Base-by-base conservation (phyloP, 495 filamentous ascomycete genomes). In the Evernia prunastri region DNA sequence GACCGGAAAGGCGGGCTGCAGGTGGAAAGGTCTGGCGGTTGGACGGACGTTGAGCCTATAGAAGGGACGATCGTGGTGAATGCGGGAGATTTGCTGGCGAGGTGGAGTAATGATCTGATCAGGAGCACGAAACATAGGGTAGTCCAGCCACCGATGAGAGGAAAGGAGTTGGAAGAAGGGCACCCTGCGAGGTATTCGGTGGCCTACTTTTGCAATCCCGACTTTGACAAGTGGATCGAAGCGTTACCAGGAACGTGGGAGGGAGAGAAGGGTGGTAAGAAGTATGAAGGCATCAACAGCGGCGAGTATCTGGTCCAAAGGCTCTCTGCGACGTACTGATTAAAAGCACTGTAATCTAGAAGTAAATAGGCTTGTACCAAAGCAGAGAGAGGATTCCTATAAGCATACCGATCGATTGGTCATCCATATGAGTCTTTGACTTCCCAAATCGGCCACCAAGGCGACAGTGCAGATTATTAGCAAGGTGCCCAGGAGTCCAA, bases 31-130 rank as follows among this genome's bases (percentile, higher is more conserved):
- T 89, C 91, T 0, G 56, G 11, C 8, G 36, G 79, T 0, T 97
- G 91, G 72, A 84, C 96, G 23, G 85, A 96, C 69, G 93, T 89
- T 23, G 89, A 82, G 36, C 93, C 93, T 0, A 90, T 96, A 60
- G 78, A 85, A 36, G 88, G 85, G 58, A 92, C 91, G 5, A 87
- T 94, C 60, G 90, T 97, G 9, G 82, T 97, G 37, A 97, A 97
- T 73, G 92, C 92, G 2, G 93, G 92, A 2, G 93, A 97, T 75
- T 66, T 97, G 68, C 75, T 97, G 51, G 87, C 90, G 4, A 77
- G 92, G 37, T 97, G 93, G 93, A 89, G 86, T 47, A 97, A 97
- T 70, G 91, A 92, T 69, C 85, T 82, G 8, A 93, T 97, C 71
- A 89, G 87, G 76, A 90, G 86, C 64, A 97, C 93, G 0, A 84